Conservation (phyloP, 2,329 filamentous ascomycete genomes). For the Emmonsiellopsis sp. region DNA sequence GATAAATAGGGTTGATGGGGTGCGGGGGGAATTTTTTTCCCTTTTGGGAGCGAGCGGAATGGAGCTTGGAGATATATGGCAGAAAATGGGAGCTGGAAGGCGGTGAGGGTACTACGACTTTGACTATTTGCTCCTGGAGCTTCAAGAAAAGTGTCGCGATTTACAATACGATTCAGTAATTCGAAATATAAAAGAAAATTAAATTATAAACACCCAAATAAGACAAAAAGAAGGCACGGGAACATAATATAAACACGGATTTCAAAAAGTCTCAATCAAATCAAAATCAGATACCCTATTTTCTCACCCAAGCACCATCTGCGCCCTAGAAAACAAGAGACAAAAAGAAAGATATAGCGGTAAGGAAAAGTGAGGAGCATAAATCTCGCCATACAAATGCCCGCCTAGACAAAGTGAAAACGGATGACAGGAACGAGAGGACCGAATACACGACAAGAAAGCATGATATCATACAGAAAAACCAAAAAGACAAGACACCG, state of each 20-base stretch:
- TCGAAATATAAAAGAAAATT: neutral
- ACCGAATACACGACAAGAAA: conserved; percentile 15
- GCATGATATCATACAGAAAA: conserved; percentile 37
- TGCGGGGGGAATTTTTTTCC: neutral
- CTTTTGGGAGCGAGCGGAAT: neutral
- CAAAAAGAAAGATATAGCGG: conserved; percentile 17
- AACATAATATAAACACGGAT: neutral
- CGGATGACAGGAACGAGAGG: neutral
- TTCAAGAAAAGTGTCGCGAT: neutral
- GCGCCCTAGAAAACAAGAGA: neutral
- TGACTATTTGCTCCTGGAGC: too few relatives aligned
- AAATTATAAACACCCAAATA: neutral
- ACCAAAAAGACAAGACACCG: conserved; percentile 7
- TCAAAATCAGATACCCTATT: neutral
- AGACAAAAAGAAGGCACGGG: neutral
- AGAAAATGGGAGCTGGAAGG: neutral
- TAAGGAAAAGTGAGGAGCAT: conserved; percentile 19
- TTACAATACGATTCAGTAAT: neutral
- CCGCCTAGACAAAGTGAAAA: neutral
- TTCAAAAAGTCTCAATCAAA: neutral
- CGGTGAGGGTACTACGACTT: neutral
- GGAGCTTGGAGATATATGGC: neutral
- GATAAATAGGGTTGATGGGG: neutral
- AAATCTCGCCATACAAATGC: conserved; percentile 7
- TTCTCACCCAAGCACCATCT: conserved; percentile 16